Percentiles rank a stretch among this genome's conserved stretches.
Conservation (phyloP, 2,329 filamentous ascomycete genomes). For the Zasmidium angulare region DNA sequence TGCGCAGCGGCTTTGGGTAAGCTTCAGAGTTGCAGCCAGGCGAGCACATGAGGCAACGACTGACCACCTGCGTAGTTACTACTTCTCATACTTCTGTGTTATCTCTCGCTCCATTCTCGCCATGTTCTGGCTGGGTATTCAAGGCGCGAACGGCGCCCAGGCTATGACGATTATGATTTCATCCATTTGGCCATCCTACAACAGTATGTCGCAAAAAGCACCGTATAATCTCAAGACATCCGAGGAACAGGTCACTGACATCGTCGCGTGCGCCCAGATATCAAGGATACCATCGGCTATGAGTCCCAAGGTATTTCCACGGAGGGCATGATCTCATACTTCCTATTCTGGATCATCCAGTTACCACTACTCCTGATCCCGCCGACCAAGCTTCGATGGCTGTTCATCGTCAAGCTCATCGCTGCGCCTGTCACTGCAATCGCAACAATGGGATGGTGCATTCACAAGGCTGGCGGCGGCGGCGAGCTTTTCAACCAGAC, state of each 20-base stretch:
- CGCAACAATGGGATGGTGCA: slow-evolving; percentile 32
- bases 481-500: slow-evolving; percentile 24
- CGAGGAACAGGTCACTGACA: slow-evolving; percentile 40
- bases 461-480: slow-evolving; percentile 30
- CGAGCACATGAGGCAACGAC: no score
- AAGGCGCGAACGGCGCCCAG: slow-evolving; percentile 29
- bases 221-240: slow-evolving; percentile 14
- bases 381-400: slow-evolving; percentile 33
- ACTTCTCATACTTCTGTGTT: slow-evolving; percentile 42
- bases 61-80: slow-evolving; percentile 39
- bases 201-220: slow-evolving; percentile 17
- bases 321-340: slow-evolving; percentile 55
- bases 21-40: no score
- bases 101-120: slow-evolving; percentile 32
- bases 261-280: slow-evolving; percentile 15
- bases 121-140: slow-evolving; percentile 35
- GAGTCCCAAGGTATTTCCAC: slow-evolving; percentile 53
- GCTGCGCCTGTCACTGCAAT: slow-evolving; percentile 34
- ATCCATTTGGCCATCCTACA: slow-evolving; percentile 59
- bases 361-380: slow-evolving; percentile 55
- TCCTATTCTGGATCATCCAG: slow-evolving; percentile 57
- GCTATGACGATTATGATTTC: slow-evolving; percentile 23
- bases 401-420: slow-evolving; percentile 43
- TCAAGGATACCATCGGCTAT: slow-evolving; percentile 53
- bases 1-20: slow-evolving; percentile 53